Conservation (phyloP, 441 rosid genomes). For the Euphorbia celastroides region DNA sequence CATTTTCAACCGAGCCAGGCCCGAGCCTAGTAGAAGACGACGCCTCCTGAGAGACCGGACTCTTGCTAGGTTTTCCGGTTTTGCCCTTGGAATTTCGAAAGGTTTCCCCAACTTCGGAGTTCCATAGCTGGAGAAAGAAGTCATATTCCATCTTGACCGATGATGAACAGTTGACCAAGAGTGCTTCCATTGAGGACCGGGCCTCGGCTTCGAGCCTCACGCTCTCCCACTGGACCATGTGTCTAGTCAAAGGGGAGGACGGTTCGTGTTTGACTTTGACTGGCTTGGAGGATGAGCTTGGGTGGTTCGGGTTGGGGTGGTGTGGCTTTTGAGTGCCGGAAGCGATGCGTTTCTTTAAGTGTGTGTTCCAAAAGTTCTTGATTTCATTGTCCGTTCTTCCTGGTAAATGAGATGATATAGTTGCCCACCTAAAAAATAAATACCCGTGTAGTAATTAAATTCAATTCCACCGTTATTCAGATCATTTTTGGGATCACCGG, state of each 20-base stretch:
- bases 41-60: slow-evolving; percentile 10
- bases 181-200: slow-evolving; percentile 28
- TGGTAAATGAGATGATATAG: slow-evolving; percentile 40
- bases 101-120: slow-evolving; percentile 37
- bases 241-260: slow-evolving; percentile 20
- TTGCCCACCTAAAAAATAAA: slow-evolving; percentile 33
- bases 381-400: slow-evolving; percentile 54
- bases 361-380: slow-evolving; percentile 46
- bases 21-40: slow-evolving; percentile 12
- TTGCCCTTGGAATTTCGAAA: slow-evolving; percentile 21
- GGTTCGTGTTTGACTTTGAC: slow-evolving; percentile 11
- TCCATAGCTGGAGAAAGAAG: slow-evolving; percentile 34
- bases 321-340: slow-evolving; percentile 9
- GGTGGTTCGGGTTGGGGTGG: neutral
- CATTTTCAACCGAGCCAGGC: slow-evolving; percentile 16
- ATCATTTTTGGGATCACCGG: too few relatives aligned
- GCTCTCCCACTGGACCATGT: slow-evolving; percentile 34
- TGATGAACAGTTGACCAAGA: slow-evolving; percentile 13
- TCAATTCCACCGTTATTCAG: too few relatives aligned
- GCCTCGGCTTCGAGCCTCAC: slow-evolving; percentile 38
- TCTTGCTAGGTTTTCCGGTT: slow-evolving; percentile 10
- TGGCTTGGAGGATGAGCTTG: slow-evolving; percentile 10
- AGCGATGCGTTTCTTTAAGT: slow-evolving; percentile 33
- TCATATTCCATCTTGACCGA: slow-evolving; percentile 20
- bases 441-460: neutral